Evolutionary conservation across 1,139 yeast genomes (phyloP).

Genomic region (Magnusiomyces ingens): DNA sequence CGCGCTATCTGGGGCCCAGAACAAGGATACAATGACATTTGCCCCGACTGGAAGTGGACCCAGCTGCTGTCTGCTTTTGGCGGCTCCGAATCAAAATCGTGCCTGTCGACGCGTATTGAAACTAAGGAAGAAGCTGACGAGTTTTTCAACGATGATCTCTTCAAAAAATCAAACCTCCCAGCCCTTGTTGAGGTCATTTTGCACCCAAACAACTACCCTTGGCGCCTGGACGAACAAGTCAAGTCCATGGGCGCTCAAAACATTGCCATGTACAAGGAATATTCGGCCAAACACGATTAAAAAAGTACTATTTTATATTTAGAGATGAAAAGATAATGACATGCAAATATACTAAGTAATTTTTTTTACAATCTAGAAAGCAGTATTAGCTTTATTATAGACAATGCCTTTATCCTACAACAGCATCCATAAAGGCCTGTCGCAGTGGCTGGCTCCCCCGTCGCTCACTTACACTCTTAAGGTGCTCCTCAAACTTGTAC

Average conservation of each 20-base stretch:
- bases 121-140: slow-evolving; percentile 29
- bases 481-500: background rate
- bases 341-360: too few relatives aligned
- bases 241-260: slow-evolving; percentile 25
- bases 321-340: too few relatives aligned
- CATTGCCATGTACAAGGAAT: slow-evolving; percentile 21
- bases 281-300: slow-evolving; percentile 18
- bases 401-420: too few relatives aligned
- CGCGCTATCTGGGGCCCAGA: slow-evolving; percentile 74
- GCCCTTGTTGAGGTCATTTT: slow-evolving; percentile 52
- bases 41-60: slow-evolving; percentile 75
- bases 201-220: slow-evolving; percentile 56
- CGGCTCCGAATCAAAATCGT: slow-evolving; percentile 42
- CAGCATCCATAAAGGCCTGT: too few relatives aligned
- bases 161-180: slow-evolving; percentile 21
- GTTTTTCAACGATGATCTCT: slow-evolving; percentile 15
- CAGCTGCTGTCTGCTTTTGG: slow-evolving; percentile 62
- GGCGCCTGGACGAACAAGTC: slow-evolving; percentile 39
- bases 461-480: background rate
- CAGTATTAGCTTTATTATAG: too few relatives aligned
- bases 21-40: slow-evolving; percentile 71
- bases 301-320: background rate
- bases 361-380: too few relatives aligned
- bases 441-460: background rate
- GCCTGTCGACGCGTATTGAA: slow-evolving; percentile 31